Base-by-base conservation (phyloP, 805 yeast genomes). In the Ogataea trehaloabstinens region DNA sequence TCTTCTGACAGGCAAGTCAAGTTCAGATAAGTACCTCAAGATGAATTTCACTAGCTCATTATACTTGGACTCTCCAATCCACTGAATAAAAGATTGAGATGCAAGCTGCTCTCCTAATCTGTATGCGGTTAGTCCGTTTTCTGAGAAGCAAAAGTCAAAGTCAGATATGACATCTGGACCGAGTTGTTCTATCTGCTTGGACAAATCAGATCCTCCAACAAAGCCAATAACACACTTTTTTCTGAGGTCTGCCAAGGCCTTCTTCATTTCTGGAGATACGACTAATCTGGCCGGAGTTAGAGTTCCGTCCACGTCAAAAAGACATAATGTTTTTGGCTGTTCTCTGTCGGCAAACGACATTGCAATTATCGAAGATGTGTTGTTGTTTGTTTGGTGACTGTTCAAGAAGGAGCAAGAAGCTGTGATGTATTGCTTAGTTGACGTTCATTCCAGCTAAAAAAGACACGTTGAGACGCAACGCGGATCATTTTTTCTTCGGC, bases 241-340 rank as follows among this genome's bases (percentile, higher is more conserved):
- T 71, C 96, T 85, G 62, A 93, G 78, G 53, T 82, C 78, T 45
- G 66, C 63, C 56, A 93, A 77, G 30, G 85, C 70, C 48, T 76
- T 66, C 60, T 70, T 77, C 82, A 93, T 84, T 67, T 89, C 96
- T 56, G 78, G 76, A 46, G 89, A 80, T 54, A 85, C 68, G 28
- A 34, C 41, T 39, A 63, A 50, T 74, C 99, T 88, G 40, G 99
- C 98, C 52, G 98, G 99, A 29, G 98, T 91, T 66, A 93, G 76
- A 41, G 99, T 93, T 52, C 97, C 99, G 64, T 93, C 99, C 52
- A 93, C 99, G 60, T 93, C 99, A 69, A 93, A 93, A 51, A 93
- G 80, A 52, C 87, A 95, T 58, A 93, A 74, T 48, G 87, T 84
- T 55, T 87, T 83, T 61, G 95, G 95, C 52, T 82, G 74, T 70